Base-by-base conservation (phyloP, 257 asterid species). In the Apocynum venetum region DNA sequence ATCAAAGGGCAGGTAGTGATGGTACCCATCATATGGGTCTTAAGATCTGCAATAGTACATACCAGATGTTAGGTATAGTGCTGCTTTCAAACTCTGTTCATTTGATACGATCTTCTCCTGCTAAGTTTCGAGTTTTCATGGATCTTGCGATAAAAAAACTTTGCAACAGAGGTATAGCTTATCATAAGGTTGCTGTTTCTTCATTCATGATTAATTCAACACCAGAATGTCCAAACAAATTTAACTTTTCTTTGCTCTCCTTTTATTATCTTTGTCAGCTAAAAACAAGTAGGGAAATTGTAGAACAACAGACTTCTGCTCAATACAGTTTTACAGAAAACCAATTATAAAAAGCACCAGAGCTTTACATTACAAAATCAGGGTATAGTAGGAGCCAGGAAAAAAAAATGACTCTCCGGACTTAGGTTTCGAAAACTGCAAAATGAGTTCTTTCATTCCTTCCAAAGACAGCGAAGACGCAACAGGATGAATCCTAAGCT, bases 381-480 rank as follows among this genome's bases (percentile, higher is more conserved):
- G 40, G 49, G 53, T 19, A 76, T 64, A 19, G 59, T 64, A 19
- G 59, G 25, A 38, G 47, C 80, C 44, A 11, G 9, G 8, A 14
- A 76, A 55, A 76, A 52, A 36, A 1, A 17, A 38, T 3, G 66
- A 48, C 79, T 12, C 73, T 31, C 48, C 19, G 11, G 3, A n/a
- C 25, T 41, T 67, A 61, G 44, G 10, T 7, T 75, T 31, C 48
- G 15, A 76, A 9, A 38, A 2, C 47, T 20, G 13, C 71, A 63
- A 72, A 49, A 72, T 64, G 69, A 73, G 61, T 64, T 73, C 78
- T 56, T 51, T n/a, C 38, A 36, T 49, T 19, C 82, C 56, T 46
- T 19, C 43, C 36, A 44, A 36, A 59, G 63, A 6, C 2, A 49
- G 41, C 19, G 20, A 72, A 61, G 55, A 47, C 19, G 6, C 52